These are phyloP conservation scores for button mushroom (Agaricus bisporus) DNA, from an alignment of 768 basidiomycete species.

Conservation along the genomic window DNA sequence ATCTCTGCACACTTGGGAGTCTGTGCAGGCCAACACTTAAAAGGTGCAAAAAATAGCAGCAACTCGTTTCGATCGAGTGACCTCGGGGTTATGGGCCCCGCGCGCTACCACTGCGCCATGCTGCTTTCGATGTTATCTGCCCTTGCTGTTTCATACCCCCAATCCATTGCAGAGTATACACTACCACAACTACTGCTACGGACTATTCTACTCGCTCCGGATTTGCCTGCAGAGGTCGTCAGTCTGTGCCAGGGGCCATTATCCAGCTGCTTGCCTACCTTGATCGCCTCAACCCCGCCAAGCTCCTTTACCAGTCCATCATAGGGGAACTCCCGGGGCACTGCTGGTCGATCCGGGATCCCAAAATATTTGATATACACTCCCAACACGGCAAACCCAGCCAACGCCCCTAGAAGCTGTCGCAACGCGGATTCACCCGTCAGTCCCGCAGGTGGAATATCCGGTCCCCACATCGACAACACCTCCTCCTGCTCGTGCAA, in stretches of 20 bases:
- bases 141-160: background rate
- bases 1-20: too few relatives aligned
- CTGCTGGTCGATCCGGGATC: conserved; percentile 55
- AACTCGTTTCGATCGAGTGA: conserved; percentile 62
- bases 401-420: conserved; percentile 56
- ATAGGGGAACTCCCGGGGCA: conserved; percentile 74
- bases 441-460: conserved; percentile 57
- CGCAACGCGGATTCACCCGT: conserved; percentile 42
- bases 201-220: conserved; percentile 35
- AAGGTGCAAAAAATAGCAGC: conserved; percentile 37
- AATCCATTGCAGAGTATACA: too few relatives aligned
- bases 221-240: conserved; percentile 36
- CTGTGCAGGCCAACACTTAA: too few relatives aligned
- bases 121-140: too few relatives aligned
- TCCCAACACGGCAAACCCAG: conserved; percentile 61
- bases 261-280: conserved; percentile 39
- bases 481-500: conserved; percentile 78
- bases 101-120: conserved; percentile 56
- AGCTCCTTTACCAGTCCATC: conserved; percentile 71
- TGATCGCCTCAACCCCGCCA: conserved; percentile 73
- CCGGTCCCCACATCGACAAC: conserved; percentile 85
- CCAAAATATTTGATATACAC: conserved; percentile 49
- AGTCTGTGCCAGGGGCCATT: too few relatives aligned
- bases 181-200: too few relatives aligned
- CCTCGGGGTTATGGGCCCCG: conserved; percentile 60